phyloP scores from a whole-genome alignment of 2,329 filamentous ascomycete genomes.

The Diaporthe ilicicola region DNA sequence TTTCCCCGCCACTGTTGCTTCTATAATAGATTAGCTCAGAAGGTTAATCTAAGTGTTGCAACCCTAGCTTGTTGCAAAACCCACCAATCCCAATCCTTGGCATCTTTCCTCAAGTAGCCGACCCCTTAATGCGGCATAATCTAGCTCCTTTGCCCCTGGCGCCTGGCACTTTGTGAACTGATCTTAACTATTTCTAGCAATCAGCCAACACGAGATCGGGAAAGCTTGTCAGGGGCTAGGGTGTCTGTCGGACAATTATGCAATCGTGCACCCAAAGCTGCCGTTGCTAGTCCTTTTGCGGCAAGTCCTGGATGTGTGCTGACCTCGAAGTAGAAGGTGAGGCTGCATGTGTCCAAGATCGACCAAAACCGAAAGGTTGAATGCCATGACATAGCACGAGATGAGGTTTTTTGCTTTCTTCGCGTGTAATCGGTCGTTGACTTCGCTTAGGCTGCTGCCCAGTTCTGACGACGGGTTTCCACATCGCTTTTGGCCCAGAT shows the following conservation, averaged over 20 bases:
- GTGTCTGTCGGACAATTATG: not conserved
- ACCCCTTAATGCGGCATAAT: not conserved
- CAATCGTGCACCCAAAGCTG: not conserved
- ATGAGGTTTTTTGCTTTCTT: no score
- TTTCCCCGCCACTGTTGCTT: not conserved
- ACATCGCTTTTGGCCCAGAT: not conserved
- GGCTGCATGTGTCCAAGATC: not conserved
- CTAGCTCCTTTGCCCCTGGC: no score
- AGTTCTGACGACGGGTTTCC: not conserved
- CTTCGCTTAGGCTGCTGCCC: not conserved
- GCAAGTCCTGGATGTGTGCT: not conserved
- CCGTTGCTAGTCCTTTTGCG: not conserved
- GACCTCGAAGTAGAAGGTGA: not conserved
- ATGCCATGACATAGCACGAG: no score
- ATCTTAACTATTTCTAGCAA: not conserved
- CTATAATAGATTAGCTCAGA: not conserved
- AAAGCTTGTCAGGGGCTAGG: not conserved
- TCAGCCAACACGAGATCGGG: not conserved
- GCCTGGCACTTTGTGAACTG: not conserved
- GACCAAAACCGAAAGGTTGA: not conserved
- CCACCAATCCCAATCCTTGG: conserved; percentile 9
- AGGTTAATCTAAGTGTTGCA: not conserved
- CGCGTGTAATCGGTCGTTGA: no score
- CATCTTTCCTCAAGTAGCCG: not conserved
- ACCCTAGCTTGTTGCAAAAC: not conserved